Evolutionary conservation across 768 basidiomycete species (phyloP), one percentile per base, ranked within the genome.

Genomic region (Leccinum incarnatum): DNA sequence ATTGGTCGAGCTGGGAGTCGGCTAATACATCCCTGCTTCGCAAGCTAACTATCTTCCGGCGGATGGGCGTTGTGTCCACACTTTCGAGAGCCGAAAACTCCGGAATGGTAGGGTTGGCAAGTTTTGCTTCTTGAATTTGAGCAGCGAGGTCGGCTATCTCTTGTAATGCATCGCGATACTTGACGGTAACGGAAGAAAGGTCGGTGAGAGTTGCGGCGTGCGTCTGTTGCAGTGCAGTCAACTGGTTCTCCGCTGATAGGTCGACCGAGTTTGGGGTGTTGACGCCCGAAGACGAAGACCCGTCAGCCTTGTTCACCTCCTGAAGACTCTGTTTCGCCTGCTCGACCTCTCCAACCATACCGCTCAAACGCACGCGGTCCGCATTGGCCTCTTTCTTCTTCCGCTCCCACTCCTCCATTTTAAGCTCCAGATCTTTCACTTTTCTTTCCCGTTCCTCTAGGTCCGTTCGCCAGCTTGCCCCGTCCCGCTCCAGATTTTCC

Each of bases 121-220:
- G 82, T 65, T 88, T 93, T 8, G 85, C 82, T 69, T 96, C 95
- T 67, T 95, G 85, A 32, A 96, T 86, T 72, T 97, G 93, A n/a
- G 86, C 82, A 17, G 89, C 88, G 42, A 99, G 83, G 66, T 95
- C 93, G n/a, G 90, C 89, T 58, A 99, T 96, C 73, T 96, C 92
- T 51, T 84, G 83, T 30, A 98, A 80, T 17, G 95, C 91, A 59
- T 96, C 91, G 30, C 87, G 86, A 69, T 95, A 98, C 72, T 95
- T 95, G 55, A 77, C 74, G 1, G 88, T 86, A 36, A 97, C 82
- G 1, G 84, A 79, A 7, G 92, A 86, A 37, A 95, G 80, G 64
- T 95, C 92, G 8, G 84, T 78, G 21, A 95, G 80, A 0, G 91
- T 93, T 45, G 87, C 87, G 10, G 84, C 84, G 65, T 94, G 91